These are phyloP conservation scores for Alnus glutinosa DNA, from an alignment of 306 rosid genomes.

Conservation along the genomic window DNA sequence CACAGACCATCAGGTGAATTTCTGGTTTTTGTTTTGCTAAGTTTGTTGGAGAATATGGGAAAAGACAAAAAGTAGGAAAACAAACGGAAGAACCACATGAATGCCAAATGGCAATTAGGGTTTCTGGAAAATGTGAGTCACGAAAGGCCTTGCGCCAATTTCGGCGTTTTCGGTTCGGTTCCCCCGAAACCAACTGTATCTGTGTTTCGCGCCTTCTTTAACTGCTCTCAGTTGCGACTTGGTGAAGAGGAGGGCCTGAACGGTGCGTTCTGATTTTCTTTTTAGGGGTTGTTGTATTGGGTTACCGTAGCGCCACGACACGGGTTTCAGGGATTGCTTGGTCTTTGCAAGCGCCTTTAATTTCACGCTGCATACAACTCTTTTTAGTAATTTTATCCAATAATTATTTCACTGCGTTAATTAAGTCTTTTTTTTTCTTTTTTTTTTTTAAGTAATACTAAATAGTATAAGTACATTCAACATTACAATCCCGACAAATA, in stretches of 20 bases:
- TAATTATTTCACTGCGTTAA: too few species aligned
- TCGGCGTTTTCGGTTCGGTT: slow-evolving; percentile 38
- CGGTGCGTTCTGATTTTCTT: neutral
- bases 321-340: too few species aligned
- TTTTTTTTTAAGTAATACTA: too few species aligned
- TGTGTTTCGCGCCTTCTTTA: slow-evolving; percentile 37
- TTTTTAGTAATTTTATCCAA: too few species aligned
- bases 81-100: neutral
- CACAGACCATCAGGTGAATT: neutral
- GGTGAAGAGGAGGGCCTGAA: neutral
- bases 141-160: slow-evolving; percentile 38
- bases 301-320: too few species aligned
- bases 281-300: too few species aligned
- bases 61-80: neutral
- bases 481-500: too few species aligned
- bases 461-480: too few species aligned
- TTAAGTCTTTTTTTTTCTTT: too few species aligned
- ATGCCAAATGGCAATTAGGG: slow-evolving; percentile 43
- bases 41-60: neutral
- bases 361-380: too few species aligned
- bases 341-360: too few species aligned
- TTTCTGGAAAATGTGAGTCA: slow-evolving; percentile 16
- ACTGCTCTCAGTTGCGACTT: neutral
- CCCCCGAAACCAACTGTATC: slow-evolving; percentile 17
- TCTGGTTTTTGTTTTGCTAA: neutral